A percentile compares a stretch with the other conserved stretches of the same genome.
These are phyloP conservation scores for Brasilioporus rufonigricans DNA, from an alignment of 768 basidiomycete genomes.

Conservation along the genomic window DNA sequence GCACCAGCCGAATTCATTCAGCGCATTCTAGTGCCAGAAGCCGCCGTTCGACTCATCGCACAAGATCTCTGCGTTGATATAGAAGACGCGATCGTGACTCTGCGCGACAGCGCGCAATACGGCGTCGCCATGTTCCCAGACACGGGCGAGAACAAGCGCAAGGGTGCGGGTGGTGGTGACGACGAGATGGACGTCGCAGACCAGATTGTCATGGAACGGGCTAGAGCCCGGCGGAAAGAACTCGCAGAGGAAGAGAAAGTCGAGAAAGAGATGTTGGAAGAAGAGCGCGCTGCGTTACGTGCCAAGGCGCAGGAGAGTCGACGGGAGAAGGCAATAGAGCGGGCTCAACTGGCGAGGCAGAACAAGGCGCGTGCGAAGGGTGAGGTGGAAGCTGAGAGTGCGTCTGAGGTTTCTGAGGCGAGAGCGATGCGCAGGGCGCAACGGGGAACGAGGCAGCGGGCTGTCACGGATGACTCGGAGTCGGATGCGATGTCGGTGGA, in stretches of 20 bases:
- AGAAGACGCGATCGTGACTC: conserved; percentile 50
- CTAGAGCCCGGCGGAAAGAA: conserved; percentile 39
- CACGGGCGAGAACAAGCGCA: conserved; percentile 27
- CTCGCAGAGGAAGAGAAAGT: no score
- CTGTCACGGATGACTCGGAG: conserved; percentile 11
- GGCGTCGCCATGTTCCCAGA: conserved; percentile 84
- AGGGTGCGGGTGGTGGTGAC: conserved; percentile 38
- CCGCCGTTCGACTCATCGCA: conserved; percentile 77
- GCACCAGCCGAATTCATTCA: conserved; percentile 75
- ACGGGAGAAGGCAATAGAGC: conserved; percentile 23
- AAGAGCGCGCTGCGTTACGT: conserved; percentile 23
- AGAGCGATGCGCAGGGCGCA: conserved; percentile 1
- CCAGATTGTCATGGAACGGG: conserved; percentile 44
- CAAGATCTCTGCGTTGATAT: conserved; percentile 58
- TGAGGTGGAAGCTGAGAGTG: neutral
- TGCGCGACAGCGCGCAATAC: conserved; percentile 75
- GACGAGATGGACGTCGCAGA: conserved; percentile 36
- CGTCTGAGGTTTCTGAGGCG: conserved; percentile 10
- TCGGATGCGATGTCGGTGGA: conserved; percentile 33
- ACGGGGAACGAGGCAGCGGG: neutral
- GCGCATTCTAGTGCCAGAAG: conserved; percentile 87
- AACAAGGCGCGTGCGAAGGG: conserved; percentile 2
- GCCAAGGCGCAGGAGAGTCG: conserved; percentile 15
- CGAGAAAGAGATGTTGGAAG: no score
- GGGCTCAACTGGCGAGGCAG: conserved; percentile 16